Conservation (phyloP, 2,329 filamentous ascomycete species). For the Fusarium ramigenum region DNA sequence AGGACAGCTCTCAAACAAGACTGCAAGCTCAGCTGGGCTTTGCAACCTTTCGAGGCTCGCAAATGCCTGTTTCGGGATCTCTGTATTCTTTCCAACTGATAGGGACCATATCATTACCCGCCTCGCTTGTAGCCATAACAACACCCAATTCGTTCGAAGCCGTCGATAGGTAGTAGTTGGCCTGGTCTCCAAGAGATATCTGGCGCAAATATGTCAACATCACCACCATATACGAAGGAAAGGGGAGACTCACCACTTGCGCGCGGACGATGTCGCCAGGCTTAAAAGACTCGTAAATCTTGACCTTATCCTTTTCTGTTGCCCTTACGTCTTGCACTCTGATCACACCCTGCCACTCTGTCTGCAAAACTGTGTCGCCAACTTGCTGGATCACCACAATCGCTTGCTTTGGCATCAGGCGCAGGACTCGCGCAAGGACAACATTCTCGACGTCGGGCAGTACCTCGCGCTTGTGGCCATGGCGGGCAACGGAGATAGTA, state of each 20-base stretch:
- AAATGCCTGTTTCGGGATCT: conserved; percentile 79
- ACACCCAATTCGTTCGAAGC: conserved; percentile 92
- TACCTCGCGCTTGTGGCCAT: conserved; percentile 69
- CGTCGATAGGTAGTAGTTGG: conserved; percentile 94
- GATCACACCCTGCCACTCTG: conserved; percentile 87
- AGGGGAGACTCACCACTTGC: conserved; percentile 69
- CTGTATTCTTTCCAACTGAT: conserved; percentile 95
- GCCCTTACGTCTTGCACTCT: conserved; percentile 90
- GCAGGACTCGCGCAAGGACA: conserved; percentile 86
- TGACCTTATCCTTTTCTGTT: conserved; percentile 95
- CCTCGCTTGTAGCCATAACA: conserved; percentile 89
- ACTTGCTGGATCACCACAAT: conserved; percentile 88
- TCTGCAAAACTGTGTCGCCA: conserved; percentile 74
- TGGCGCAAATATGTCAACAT: conserved; percentile 43
- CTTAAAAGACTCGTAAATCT: conserved; percentile 88
- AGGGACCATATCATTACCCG: conserved; percentile 89
- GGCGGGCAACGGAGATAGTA: conserved; percentile 65
- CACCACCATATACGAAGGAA: neutral
- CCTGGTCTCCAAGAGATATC: conserved; percentile 92
- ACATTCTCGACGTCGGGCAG: conserved; percentile 83
- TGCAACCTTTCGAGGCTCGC: conserved; percentile 89
- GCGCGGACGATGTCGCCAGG: conserved; percentile 93
- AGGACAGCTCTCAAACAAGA: conserved; percentile 15
- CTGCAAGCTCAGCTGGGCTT: conserved; percentile 76
- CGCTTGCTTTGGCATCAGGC: conserved; percentile 85